Conservation (phyloP, 177 flowering plant genomes). For the Telopea speciosissima region DNA sequence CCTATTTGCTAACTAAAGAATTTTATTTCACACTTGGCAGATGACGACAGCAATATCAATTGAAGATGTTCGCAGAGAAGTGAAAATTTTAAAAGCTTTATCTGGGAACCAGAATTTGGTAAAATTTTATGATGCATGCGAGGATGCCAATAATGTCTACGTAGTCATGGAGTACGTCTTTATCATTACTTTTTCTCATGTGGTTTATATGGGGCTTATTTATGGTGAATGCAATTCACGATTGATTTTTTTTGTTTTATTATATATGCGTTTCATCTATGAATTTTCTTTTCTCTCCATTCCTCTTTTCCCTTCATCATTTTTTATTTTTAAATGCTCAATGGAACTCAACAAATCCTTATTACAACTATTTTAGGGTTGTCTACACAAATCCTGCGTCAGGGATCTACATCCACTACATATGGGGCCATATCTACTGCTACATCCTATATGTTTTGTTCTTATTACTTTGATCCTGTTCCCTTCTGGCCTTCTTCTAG, state of each 20-base stretch:
- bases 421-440: too few species aligned
- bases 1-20: conserved; percentile 1
- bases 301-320: too few species aligned
- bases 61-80: conserved; percentile 98
- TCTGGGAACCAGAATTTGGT: conserved; percentile 80
- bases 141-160: conserved; percentile 83
- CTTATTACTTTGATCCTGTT: too few species aligned
- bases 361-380: too few species aligned
- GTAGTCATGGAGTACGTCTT: conserved; percentile 85
- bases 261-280: neutral
- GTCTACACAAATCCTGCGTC: too few species aligned
- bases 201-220: neutral
- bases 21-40: conserved; percentile 38
- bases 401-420: too few species aligned
- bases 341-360: too few species aligned
- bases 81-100: conserved; percentile 84
- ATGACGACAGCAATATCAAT: conserved; percentile 92
- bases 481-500: too few species aligned
- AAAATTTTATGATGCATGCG: conserved; percentile 84
- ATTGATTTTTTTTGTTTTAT: neutral
- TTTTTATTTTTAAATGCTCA: too few species aligned
- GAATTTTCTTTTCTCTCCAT: too few species aligned
- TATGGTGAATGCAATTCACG: neutral
- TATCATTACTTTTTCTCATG: neutral
- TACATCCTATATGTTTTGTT: too few species aligned